Evolutionary conservation across 2,329 filamentous ascomycete genomes (phyloP).

Genomic region (Nannizziopsis barbatae): DNA sequence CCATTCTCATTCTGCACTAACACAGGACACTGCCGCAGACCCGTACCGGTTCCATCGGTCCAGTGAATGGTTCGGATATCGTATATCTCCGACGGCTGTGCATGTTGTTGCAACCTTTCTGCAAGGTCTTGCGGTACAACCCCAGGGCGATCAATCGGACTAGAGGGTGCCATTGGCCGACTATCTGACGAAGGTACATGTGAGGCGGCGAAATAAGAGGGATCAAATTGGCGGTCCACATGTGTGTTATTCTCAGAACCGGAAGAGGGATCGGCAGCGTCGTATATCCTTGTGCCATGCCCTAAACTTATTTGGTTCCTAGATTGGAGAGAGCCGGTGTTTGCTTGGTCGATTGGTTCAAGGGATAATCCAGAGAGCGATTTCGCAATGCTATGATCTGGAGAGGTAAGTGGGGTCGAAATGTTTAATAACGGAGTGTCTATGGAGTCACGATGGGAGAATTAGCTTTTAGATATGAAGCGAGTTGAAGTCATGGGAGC

Average conservation of each 20-base stretch:
- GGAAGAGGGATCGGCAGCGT: no score
- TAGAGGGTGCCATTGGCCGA: background rate
- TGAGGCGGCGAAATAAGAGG: background rate
- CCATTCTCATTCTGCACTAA: conserved; percentile 89
- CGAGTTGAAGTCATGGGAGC: background rate
- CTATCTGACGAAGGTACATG: background rate
- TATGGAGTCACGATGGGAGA: background rate
- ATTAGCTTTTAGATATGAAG: background rate
- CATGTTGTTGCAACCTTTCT: background rate
- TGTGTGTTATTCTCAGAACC: no score
- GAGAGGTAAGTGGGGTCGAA: no score
- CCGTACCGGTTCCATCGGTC: conserved; percentile 55
- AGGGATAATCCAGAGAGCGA: no score
- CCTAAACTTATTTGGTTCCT: no score
- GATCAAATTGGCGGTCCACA: no score
- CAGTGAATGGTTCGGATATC: conserved; percentile 86
- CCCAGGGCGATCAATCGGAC: background rate
- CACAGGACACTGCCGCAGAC: conserved; percentile 68
- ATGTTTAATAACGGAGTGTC: background rate
- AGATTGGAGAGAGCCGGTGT: no score
- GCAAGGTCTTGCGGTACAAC: background rate
- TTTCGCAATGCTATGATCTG: no score
- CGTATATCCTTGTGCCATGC: no score
- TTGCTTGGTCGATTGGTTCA: no score
- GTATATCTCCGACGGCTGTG: conserved; percentile 57